Base-by-base conservation (phyloP, 805 yeast species). In the Schizosaccharomyces cryophilus region DNA sequence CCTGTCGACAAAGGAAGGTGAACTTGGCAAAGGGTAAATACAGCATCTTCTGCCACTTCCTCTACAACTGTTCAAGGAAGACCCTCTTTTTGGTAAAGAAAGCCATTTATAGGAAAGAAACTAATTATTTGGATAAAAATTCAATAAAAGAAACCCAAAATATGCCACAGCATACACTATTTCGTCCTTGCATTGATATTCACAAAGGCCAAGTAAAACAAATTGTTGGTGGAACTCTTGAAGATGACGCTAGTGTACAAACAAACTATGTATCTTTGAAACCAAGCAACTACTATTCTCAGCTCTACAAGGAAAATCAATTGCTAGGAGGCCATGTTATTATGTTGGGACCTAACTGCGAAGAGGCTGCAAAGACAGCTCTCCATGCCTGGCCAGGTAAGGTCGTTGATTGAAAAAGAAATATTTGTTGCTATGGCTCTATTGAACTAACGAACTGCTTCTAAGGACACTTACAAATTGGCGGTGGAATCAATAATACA, bases 171-270 rank as follows among this genome's bases (percentile, higher is more conserved):
- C 60, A n/a, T 29, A 56, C 60, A 17, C 7, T 29, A 61, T 93
- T 87, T 72, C 80, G 89, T 67, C 97, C 96, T 0, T 93, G 99
- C 68, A 90, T 93, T 47, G 98, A 93, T 69, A 82, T 93, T 62
- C 99, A 93, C 71, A 79, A 84, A 6, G 98, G 98, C 1, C 84
- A 86, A 66, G 98, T 93, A 63, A 93, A 93, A 68, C 98, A 93
- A 70, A 93, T 93, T 61, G 96, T 93, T 0, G 99, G 98, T 5
- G 95, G 96, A 0, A 85, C 96, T 0, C 74, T 93, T 24, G 56
- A 35, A 26, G 26, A 29, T 21, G n/a, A 21, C 9, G 75, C 77
- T 0, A 73, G 74, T 11, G 71, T 71, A 9, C 70, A 78, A 30
- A 85, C 93, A 5, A 93, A 93, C 70, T 89, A 85, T 68, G 85